Conservation (phyloP, 805 yeast species). For the Tetrapisispora namnaoensis region DNA sequence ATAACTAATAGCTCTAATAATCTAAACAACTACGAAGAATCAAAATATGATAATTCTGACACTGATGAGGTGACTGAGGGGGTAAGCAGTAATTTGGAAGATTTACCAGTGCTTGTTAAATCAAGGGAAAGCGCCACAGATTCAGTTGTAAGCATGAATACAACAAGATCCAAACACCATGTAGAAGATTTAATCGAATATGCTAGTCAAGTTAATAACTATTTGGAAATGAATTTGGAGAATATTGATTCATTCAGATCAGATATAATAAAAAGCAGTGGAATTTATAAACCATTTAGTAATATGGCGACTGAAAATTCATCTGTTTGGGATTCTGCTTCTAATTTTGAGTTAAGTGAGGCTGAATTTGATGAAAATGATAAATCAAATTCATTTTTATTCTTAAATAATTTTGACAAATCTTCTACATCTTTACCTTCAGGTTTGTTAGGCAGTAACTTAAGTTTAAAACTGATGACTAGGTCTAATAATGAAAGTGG, state of each 20-base stretch:
- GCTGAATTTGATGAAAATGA: conserved; percentile 10
- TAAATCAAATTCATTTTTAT: conserved; percentile 1
- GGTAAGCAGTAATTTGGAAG: neutral
- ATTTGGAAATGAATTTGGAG: conserved; percentile 18
- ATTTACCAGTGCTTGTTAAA: neutral
- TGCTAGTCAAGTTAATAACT: conserved; percentile 22
- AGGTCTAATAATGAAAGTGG: neutral
- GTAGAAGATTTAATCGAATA: conserved; percentile 24
- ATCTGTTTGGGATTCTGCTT: conserved; percentile 13
- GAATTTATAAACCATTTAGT: conserved; percentile 1
- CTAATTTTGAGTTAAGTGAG: conserved; percentile 26
- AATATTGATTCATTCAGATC: conserved; percentile 18
- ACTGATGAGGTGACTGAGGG: neutral
- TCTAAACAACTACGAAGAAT: neutral
- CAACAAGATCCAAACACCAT: conserved; percentile 6
- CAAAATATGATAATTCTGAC: neutral
- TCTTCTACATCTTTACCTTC: neutral
- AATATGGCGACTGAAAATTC: conserved; percentile 3
- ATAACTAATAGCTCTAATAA: neutral
- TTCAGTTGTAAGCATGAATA: neutral
- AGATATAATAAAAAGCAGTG: conserved; percentile 5
- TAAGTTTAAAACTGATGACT: neutral
- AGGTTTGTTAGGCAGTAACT: neutral
- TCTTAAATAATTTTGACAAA: neutral
- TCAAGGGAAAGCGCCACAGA: neutral